Evolutionary conservation across 2,329 filamentous ascomycete genomes (phyloP), one percentile per base, ranked within the genome.

Genomic region (Hirsutella thompsonii): DNA sequence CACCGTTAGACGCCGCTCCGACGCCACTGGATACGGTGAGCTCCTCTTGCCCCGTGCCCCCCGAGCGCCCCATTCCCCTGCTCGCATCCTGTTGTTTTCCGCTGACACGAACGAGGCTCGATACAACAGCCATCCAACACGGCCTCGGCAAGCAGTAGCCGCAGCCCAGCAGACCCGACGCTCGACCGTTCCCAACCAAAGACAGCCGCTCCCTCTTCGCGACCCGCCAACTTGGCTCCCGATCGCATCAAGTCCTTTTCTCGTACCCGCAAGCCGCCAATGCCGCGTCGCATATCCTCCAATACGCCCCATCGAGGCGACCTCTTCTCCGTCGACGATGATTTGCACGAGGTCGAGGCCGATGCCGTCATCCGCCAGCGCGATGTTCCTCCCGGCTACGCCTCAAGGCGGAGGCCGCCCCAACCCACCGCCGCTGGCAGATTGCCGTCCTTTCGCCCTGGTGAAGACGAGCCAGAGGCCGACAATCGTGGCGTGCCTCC

Each of bases 291-390:
- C 46, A 70, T 80, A 43, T 90, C 86, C 2, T 87, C 86, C 20
- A 84, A 75, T 42, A 78, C 78, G 33, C 88, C 87, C 3, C 78
- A 90, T 56, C 81, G 86, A 41, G 85, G 89, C 23, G 83, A 84
- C 46, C 72, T 90, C 45, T 96, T 94, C 63, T 95, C 89, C 0
- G 86, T 86, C 37, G 89, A 96, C 56, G 90, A 96, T 58, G 88
- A 87, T 54, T 69, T 79, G 20, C 72, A 78, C 48, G 90, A 95
- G 60, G 78, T 94, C 18, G 80, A 85, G 54, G 75, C 76, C 46
- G 83, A 88, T 53, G 63, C 72, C 46, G 63, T 62, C 36, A 66
- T n/a, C 23, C 39, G 59, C 44, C 66, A 71, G 49, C 66, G 74
- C 43, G 42, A 43, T 19, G 9, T 34, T 4, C 60, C 57, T 8